Base-by-base conservation (phyloP, 352 stramenopile species). In the Globisporangium splendens region DNA sequence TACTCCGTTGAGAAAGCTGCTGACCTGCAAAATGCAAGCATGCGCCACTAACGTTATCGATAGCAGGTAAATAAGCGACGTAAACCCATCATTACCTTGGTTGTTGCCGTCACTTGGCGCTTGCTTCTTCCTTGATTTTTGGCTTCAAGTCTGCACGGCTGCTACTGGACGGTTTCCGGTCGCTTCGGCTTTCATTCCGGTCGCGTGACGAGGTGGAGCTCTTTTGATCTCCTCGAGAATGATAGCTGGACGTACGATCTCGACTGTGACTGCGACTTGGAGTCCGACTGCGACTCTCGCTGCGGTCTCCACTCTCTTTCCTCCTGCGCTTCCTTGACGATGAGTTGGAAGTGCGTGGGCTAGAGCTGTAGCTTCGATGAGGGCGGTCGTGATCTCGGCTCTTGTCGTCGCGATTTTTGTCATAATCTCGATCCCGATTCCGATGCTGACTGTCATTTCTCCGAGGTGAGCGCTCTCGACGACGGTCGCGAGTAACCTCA, bases 241-340 rank as follows among this genome's bases (percentile, higher is more conserved):
- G 56, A 52, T 61, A 61, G 39, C 46, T 57, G 24, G 60, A 66
- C n/a, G 47, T 47, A 22, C 52, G 47, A 47, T 64, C 61, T 66
- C 68, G 65, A 44, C 73, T 82, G 28, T 66, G 51, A 44, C 73
- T 84, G 56, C 70, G 69, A 46, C 68, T 80, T n/a, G 63, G 79
- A 39, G 65, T 85, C 38, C 68, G 69, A 17, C 66, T 83, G 0
- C 64, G 72, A 62, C 75, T 86, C 39, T 59, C 64, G 8, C 50
- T 67, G 12, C 70, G 70, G 21, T 57, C 62, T 24, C 48, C 43
- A 46, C 55, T 80, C 54, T 72, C 67, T 28, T 57, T 71, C 58
- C 68, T 69, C 48, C 74, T 81, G 21, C 70, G 72, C 50, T 80
- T 86, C 42, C 38, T 65, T 24, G 73, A 65, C 52, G 60, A 66